Evolutionary conservation across 768 basidiomycete species (phyloP).

Genomic region (Amanita rubescens): DNA sequence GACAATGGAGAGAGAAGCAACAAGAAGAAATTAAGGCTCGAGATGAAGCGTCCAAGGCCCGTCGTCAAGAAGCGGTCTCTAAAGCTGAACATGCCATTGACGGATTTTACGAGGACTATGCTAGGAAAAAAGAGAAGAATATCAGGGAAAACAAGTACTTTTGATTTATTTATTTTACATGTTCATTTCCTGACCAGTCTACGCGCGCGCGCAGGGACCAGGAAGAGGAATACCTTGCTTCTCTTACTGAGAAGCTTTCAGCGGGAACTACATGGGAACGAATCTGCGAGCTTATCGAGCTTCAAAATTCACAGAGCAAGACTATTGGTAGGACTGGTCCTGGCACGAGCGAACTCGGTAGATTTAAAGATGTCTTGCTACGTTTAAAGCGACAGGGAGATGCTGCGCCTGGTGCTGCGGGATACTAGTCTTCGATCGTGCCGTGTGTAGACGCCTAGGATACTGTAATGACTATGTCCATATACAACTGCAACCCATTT

Average conservation of each 20-base stretch:
- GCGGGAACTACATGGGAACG: constrained; percentile 95
- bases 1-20: constrained; percentile 85
- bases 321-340: constrained; percentile 82
- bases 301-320: constrained; percentile 97
- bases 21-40: constrained; percentile 75
- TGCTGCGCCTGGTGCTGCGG: constrained; percentile 85
- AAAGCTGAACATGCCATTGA: constrained; percentile 85
- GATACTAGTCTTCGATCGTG: constrained; percentile 50
- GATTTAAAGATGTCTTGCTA: constrained; percentile 91
- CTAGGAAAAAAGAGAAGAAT: constrained; percentile 79
- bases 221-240: constrained; percentile 72
- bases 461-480: background rate
- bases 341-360: constrained; percentile 80
- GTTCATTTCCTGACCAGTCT: background rate
- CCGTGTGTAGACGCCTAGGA: background rate
- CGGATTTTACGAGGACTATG: constrained; percentile 85
- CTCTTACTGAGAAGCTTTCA: constrained; percentile 69
- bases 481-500: background rate
- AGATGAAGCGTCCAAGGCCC: constrained; percentile 71
- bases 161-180: background rate
- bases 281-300: constrained; percentile 76
- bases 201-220: constrained; percentile 60
- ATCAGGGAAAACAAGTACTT: constrained; percentile 94
- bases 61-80: constrained; percentile 74
- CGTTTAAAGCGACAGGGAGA: constrained; percentile 87